Evolutionary conservation across 306 rosid genomes (phyloP).

Genomic region (Cucumis cinereus): DNA sequence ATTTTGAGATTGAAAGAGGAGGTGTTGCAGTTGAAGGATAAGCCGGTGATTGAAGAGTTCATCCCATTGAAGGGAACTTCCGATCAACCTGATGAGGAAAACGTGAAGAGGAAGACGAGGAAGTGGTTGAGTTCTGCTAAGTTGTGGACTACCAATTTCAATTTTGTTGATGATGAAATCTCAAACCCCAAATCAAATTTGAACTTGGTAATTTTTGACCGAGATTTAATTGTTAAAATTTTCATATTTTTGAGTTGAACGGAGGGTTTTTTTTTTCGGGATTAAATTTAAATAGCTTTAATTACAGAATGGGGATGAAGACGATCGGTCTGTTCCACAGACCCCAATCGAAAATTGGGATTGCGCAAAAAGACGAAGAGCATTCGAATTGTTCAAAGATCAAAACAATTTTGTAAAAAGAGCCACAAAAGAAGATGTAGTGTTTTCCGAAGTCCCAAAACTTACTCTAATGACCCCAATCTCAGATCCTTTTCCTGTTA

Average conservation of each 20-base stretch:
- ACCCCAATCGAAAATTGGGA: conserved; percentile 20
- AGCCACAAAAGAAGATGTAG: conserved; percentile 24
- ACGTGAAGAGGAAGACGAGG: not conserved
- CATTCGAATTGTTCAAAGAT: conserved; percentile 29
- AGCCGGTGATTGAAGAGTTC: conserved; percentile 24
- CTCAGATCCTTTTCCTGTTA: conserved; percentile 28
- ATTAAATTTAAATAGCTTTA: not conserved
- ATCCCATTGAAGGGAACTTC: conserved; percentile 16
- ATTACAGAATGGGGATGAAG: conserved; percentile 38
- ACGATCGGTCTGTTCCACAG: conserved; percentile 20
- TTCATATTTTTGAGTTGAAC: not conserved
- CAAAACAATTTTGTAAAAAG: conserved; percentile 15
- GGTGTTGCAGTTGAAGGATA: conserved; percentile 24
- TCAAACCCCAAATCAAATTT: conserved; percentile 11
- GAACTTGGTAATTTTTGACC: conserved; percentile 13
- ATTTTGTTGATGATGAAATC: not conserved
- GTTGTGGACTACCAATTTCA: conserved; percentile 41
- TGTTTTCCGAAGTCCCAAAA: conserved; percentile 32
- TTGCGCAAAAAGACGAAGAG: conserved; percentile 25
- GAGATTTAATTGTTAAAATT: not conserved
- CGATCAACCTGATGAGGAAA: conserved; percentile 14
- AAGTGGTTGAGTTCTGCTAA: conserved; percentile 51
- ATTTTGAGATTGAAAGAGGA: conserved; percentile 49
- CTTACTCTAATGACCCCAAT: conserved; percentile 43
- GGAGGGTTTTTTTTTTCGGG: not conserved